Base-by-base conservation (phyloP, 768 basidiomycete genomes). In the Mycena leptocephala region DNA sequence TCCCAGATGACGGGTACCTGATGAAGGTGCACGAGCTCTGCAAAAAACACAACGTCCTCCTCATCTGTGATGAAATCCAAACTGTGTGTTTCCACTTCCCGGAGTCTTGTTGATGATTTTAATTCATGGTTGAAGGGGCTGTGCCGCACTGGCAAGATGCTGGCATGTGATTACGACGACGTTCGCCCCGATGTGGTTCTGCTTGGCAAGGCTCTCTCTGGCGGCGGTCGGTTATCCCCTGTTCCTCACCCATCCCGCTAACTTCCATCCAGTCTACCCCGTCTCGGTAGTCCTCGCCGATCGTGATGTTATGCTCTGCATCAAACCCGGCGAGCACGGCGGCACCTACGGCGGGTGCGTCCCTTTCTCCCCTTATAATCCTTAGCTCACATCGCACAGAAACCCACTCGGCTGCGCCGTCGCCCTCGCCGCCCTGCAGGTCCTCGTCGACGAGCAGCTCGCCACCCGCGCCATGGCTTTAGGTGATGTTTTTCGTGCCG, bases 61-160 rank as follows among this genome's bases (percentile, higher is more conserved):
- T 99, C 41, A 99, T 99, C 81, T 97, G 96, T 79, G 98, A 99
- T 79, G 98, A 99, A 85, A 97, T 99, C 76, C 98, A 99, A 85
- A 99, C 98, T n/a, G n/a, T n/a, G n/a, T n/a, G n/a, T n/a, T n/a
- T n/a, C n/a, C n/a, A n/a, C n/a, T n/a, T n/a, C n/a, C n/a, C n/a
- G n/a, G n/a, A n/a, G n/a, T n/a, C n/a, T n/a, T n/a, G n/a, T n/a
- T n/a, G n/a, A n/a, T n/a, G n/a, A n/a, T n/a, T n/a, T n/a, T n/a
- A n/a, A n/a, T n/a, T n/a, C n/a, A n/a, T n/a, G n/a, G n/a, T n/a
- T n/a, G n/a, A n/a, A n/a, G 51, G 96, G 98, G 51, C 88, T 99
- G 33, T 95, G 95, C 77, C 90, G 98, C 53, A 99, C 98, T 0
- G 98, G 98, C 46, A 97, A 95, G 89, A 92, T 99, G 93, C 92